Conservation (phyloP, 1,139 yeast genomes). For the Cylindricascospora bacillispora region DNA sequence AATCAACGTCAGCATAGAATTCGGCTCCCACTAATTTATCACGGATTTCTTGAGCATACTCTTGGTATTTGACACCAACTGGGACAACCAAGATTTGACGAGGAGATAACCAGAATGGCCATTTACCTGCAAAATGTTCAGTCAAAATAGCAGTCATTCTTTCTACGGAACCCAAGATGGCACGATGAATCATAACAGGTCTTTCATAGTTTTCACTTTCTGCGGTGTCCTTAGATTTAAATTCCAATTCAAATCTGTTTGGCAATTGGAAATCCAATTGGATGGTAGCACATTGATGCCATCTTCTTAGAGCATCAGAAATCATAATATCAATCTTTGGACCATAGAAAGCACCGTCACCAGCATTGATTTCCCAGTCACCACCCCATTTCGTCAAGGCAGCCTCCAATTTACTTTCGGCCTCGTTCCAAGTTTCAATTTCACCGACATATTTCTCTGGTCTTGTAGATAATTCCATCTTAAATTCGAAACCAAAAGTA, state of each 20-base stretch:
- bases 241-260: conserved; percentile 76
- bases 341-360: conserved; percentile 98
- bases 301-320: conserved; percentile 81
- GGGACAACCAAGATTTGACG: conserved; percentile 93
- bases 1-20: conserved; percentile 84
- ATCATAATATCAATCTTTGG: conserved; percentile 95
- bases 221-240: conserved; percentile 55
- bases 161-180: conserved; percentile 93
- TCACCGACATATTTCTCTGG: conserved; percentile 90
- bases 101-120: conserved; percentile 99
- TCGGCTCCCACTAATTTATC: conserved; percentile 52
- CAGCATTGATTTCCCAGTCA: conserved; percentile 83
- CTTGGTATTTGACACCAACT: conserved; percentile 84
- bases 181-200: conserved; percentile 99
- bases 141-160: conserved; percentile 96
- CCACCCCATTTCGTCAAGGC: conserved; percentile 73
- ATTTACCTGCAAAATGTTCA: conserved; percentile 93
- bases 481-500: conserved; percentile 76
- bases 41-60: conserved; percentile 72
- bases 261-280: conserved; percentile 98
- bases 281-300: conserved; percentile 97
- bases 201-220: conserved; percentile 32
- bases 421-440: conserved; percentile 74
- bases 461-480: conserved; percentile 84
- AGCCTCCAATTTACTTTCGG: conserved; percentile 63